Evolutionary conservation across 345 rosid species (phyloP).

Genomic region (Eucalyptus tenuipes): DNA sequence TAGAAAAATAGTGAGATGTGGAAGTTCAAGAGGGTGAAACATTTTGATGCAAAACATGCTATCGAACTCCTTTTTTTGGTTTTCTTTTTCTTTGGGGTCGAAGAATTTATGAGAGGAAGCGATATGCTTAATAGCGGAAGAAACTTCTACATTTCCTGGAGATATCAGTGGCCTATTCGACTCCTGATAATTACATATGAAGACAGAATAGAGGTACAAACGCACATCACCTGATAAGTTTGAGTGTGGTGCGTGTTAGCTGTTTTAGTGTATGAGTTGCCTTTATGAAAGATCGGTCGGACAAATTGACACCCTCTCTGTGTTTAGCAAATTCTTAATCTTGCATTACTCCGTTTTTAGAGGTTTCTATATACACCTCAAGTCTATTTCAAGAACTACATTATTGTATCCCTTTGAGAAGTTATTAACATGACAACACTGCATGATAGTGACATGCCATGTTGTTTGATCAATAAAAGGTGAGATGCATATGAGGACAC

Average conservation of each 20-base stretch:
- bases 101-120: background rate
- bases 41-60: background rate
- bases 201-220: background rate
- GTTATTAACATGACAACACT: background rate
- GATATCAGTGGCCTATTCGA: background rate
- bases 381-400: background rate
- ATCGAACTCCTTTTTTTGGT: background rate
- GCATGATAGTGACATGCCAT: background rate
- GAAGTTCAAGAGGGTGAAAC: background rate
- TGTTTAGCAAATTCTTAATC: background rate
- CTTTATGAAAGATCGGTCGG: background rate
- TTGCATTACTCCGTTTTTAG: background rate
- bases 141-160: background rate
- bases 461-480: background rate
- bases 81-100: background rate
- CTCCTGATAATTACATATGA: background rate
- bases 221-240: background rate
- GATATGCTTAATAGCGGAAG: background rate
- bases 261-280: accelerated
- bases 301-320: background rate
- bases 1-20: background rate
- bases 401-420: background rate
- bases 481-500: background rate
- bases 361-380: background rate
- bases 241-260: background rate